phyloP scores from a whole-genome alignment of 1,284 basidiomycete genomes.

The Cutaneotrichosporon curvatum region DNA sequence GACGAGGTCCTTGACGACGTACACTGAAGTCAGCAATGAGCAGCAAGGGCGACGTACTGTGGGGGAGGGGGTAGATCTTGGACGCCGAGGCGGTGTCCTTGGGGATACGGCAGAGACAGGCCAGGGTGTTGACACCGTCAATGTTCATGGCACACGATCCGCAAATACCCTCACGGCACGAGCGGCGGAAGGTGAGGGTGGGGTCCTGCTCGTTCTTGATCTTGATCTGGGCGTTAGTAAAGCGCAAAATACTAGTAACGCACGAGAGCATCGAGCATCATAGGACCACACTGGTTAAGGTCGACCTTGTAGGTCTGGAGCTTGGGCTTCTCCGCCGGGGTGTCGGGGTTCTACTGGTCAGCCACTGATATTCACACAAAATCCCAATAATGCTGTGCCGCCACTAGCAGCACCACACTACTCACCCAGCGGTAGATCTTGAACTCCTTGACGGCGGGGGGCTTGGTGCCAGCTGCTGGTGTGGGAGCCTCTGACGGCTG shows the following conservation, averaged over 20 bases:
- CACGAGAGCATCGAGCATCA: constrained; percentile 63
- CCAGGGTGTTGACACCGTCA: constrained; percentile 94
- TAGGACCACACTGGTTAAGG: constrained; percentile 90
- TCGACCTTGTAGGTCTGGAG: constrained; percentile 90
- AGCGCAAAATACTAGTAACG: no score
- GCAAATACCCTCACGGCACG: constrained; percentile 96
- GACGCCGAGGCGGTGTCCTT: constrained; percentile 61
- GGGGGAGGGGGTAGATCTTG: constrained; percentile 97
- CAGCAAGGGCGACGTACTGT: constrained; percentile 60
- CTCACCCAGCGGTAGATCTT: constrained; percentile 93
- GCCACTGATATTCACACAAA: constrained; percentile 49
- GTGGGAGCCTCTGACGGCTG: constrained; percentile 25
- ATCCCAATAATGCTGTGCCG: not conserved
- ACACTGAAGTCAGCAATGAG: constrained; percentile 59
- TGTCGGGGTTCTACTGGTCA: constrained; percentile 81
- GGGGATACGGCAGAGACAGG: constrained; percentile 94
- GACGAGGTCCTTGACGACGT: constrained; percentile 97
- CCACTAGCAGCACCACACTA: constrained; percentile 13
- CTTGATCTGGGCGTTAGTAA: constrained; percentile 66
- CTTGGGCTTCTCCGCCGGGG: constrained; percentile 82
- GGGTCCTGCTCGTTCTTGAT: constrained; percentile 99
- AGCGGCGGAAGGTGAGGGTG: constrained; percentile 91
- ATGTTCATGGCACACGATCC: constrained; percentile 99
- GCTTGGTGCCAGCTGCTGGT: constrained; percentile 32
- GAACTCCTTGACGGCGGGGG: constrained; percentile 67